Base-by-base conservation (phyloP, 371 early-diverging fungal genomes). In the Nematocida major region DNA sequence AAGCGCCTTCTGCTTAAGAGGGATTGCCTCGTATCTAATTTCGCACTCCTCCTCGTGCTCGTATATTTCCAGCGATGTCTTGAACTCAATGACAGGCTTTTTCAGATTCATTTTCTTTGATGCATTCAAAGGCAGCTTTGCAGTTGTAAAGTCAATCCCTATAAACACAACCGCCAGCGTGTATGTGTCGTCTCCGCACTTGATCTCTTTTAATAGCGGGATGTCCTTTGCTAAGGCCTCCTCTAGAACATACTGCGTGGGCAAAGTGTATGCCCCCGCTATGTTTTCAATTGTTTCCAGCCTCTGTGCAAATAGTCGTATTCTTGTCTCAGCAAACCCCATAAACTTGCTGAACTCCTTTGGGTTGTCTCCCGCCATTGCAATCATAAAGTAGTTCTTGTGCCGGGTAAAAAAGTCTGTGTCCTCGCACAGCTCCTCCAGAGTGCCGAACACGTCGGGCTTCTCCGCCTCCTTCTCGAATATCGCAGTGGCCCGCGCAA, bases 311-410 rank as follows among this genome's bases (percentile, higher is more conserved):
- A 95, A 87, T 59, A 92, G 91, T 76, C 99, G 90, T 34, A 99
- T 82, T 62, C 90, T 88, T 3, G 95, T 92, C 80, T 97, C 96
- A 0, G 95, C 91, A 78, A 92, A 87, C 51, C 97, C 97, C 40
- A 89, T 86, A 88, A 89, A 89, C 68, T 42, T 66, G 20, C 49
- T 28, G 51, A 83, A 79, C 50, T 77, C 67, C 49, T 73, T 59
- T 22, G 53, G 36, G 32, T 43, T 54, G 53, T 28, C 54, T 2
- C 65, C 79, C 24, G 65, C 47, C 9, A 54, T 90, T 51, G 92
- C 88, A 22, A 97, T 87, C 81, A 93, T 92, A 30, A 97, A 84
- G 85, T 95, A 99, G 76, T 90, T 88, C 77, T 89, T 89, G 85
- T 95, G 95, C 5, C 86, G 84, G 42, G 84, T 82, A 86, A 97